Conservation (phyloP, 148 eudicot species). For the Polygonum aviculare region DNA sequence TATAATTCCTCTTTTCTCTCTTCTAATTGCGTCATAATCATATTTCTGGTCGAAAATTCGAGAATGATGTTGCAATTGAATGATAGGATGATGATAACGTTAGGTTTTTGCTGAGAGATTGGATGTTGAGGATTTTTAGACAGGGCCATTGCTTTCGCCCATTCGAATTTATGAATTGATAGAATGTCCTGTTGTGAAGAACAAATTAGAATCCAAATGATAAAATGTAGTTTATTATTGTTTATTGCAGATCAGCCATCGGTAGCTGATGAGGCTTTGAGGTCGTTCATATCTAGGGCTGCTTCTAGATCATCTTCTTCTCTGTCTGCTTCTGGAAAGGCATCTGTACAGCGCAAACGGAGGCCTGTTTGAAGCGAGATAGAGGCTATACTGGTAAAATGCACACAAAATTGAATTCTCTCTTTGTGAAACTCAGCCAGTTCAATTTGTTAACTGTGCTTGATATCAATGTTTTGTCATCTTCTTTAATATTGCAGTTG, state of each 20-base stretch:
- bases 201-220: no score
- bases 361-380: constrained; percentile 76
- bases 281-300: constrained; percentile 39
- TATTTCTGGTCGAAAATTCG: background rate
- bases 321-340: constrained; percentile 56
- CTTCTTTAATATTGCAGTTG: constrained; percentile 40
- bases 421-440: constrained; percentile 8
- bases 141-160: background rate
- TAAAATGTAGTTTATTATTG: background rate
- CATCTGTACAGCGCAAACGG: constrained; percentile 84
- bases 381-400: constrained; percentile 69
- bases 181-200: no score
- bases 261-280: constrained; percentile 28
- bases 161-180: background rate
- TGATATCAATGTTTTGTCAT: background rate
- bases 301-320: constrained; percentile 30
- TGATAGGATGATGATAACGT: background rate
- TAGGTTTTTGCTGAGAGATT: background rate
- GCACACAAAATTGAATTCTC: background rate
- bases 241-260: constrained; percentile 33
- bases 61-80: background rate
- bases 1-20: background rate
- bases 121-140: background rate
- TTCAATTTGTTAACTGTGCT: background rate
- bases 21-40: background rate